phyloP scores from a whole-genome alignment of 495 filamentous ascomycete species.

The Daldinia childiae region DNA sequence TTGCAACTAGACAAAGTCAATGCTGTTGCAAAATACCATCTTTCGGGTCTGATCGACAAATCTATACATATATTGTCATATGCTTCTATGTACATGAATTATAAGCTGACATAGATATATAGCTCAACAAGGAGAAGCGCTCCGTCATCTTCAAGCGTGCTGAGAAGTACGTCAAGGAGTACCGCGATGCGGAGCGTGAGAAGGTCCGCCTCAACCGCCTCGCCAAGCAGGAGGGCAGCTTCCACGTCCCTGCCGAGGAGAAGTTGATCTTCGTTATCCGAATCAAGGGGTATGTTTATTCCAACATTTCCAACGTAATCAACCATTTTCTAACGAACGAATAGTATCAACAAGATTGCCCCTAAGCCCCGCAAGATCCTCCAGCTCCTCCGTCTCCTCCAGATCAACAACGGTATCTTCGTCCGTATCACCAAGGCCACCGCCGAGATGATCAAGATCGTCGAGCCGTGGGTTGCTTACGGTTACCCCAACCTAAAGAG shows the following conservation, averaged over 20 bases:
- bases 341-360: conserved; percentile 99
- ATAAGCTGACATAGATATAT: conserved; percentile 21
- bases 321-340: conserved; percentile 16
- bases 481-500: conserved; percentile 99
- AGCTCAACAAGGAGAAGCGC: conserved; percentile 98
- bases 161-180: conserved; percentile 99
- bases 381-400: conserved; percentile 96
- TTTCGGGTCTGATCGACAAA: conserved; percentile 94
- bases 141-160: conserved; percentile 99
- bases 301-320: background rate
- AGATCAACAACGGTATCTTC: conserved; percentile 99
- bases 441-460: conserved; percentile 94
- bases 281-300: conserved; percentile 84
- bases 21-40: conserved; percentile 99
- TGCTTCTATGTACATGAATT: conserved; percentile 40
- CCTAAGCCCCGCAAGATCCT: conserved; percentile 99
- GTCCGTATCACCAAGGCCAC: conserved; percentile 97
- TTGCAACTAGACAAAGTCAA: conserved; percentile 95
- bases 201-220: conserved; percentile 91
- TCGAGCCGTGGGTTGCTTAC: conserved; percentile 98
- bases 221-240: conserved; percentile 90
- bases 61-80: conserved; percentile 27
- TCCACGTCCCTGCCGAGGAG: conserved; percentile 92
- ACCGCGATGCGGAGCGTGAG: conserved; percentile 97
- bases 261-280: conserved; percentile 98